Percentiles rank a stretch among this genome's conserved stretches.
phyloP scores from a whole-genome alignment of 768 basidiomycete genomes.

The Mycena latifolia region DNA sequence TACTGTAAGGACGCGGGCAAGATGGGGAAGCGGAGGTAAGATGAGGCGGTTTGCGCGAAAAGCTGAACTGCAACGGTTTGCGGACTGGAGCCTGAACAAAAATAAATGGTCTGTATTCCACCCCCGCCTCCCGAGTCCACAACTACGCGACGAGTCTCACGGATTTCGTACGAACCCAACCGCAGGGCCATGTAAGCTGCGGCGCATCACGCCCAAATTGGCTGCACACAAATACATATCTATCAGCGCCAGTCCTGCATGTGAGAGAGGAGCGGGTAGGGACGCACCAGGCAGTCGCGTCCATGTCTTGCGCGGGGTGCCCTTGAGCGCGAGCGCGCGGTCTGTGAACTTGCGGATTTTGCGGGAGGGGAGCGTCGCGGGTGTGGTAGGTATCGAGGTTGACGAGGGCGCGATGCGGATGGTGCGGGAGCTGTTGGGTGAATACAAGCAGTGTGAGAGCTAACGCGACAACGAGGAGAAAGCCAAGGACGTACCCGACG shows the following conservation, averaged over 20 bases:
- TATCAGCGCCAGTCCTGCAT: too few species aligned
- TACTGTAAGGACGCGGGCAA: too few species aligned
- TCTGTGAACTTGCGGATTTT: slow-evolving; percentile 66
- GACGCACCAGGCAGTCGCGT: slow-evolving; percentile 68
- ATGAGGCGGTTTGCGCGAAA: too few species aligned
- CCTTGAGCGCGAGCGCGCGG: slow-evolving; percentile 60
- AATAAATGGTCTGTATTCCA: too few species aligned
- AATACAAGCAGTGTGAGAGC: neutral
- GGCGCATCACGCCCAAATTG: slow-evolving; percentile 68
- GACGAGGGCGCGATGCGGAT: slow-evolving; percentile 54
- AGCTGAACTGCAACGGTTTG: too few species aligned
- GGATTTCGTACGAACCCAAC: slow-evolving; percentile 60
- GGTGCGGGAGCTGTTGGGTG: slow-evolving; percentile 58
- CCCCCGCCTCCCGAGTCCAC: too few species aligned
- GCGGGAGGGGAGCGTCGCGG: slow-evolving; percentile 61
- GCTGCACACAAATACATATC: slow-evolving; percentile 46
- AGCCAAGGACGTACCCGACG: slow-evolving; percentile 61
- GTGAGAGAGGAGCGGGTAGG: slow-evolving; percentile 35
- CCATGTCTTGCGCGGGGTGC: slow-evolving; percentile 58
- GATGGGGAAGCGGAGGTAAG: too few species aligned
- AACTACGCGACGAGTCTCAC: too few species aligned
- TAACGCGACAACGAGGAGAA: neutral
- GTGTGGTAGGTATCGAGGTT: slow-evolving; percentile 42
- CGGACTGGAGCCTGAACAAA: too few species aligned
- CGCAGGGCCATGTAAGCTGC: slow-evolving; percentile 60